These are phyloP conservation scores for Physaria fendleri DNA, from an alignment of 345 rosid species.

Conservation along the genomic window DNA sequence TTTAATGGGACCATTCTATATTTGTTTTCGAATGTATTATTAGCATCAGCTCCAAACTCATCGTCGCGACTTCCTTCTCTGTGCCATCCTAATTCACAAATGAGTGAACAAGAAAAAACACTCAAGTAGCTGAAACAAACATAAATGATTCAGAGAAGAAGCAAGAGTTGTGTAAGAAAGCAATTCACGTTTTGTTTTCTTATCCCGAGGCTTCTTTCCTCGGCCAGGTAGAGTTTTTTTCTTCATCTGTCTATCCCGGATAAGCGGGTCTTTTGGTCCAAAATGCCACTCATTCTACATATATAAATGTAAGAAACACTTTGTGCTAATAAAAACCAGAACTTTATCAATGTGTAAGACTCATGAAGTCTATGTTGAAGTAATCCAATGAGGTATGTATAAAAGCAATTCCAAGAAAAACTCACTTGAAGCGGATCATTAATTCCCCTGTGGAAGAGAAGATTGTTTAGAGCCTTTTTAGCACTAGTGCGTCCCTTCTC, in stretches of 20 bases:
- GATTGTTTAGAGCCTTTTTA: constrained; percentile 23
- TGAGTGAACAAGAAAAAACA: too few species aligned
- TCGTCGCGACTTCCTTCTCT: constrained; percentile 17
- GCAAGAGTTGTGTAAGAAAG: constrained; percentile 3
- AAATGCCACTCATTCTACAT: constrained; percentile 27
- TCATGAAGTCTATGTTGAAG: too few species aligned
- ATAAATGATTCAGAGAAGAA: background rate
- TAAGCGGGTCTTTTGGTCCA: constrained; percentile 22
- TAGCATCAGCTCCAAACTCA: constrained; percentile 8
- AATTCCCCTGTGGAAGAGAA: constrained; percentile 23
- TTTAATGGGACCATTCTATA: constrained; percentile 47
- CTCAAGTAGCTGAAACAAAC: too few species aligned
- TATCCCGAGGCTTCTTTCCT: constrained; percentile 30
- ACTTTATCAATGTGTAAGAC: background rate
- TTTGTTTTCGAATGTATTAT: constrained; percentile 7
- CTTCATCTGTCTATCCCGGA: constrained; percentile 26
- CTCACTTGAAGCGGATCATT: constrained; percentile 18
- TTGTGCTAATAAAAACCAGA: background rate
- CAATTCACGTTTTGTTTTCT: constrained; percentile 27
- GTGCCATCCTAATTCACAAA: constrained; percentile 23
- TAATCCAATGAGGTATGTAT: background rate
- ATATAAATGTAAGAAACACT: background rate
- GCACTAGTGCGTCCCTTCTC: constrained; percentile 26
- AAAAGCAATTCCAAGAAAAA: background rate
- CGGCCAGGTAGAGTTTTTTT: constrained; percentile 27